These are phyloP conservation scores for Dryas drummondii DNA, from an alignment of 306 rosid species.

Conservation along the genomic window DNA sequence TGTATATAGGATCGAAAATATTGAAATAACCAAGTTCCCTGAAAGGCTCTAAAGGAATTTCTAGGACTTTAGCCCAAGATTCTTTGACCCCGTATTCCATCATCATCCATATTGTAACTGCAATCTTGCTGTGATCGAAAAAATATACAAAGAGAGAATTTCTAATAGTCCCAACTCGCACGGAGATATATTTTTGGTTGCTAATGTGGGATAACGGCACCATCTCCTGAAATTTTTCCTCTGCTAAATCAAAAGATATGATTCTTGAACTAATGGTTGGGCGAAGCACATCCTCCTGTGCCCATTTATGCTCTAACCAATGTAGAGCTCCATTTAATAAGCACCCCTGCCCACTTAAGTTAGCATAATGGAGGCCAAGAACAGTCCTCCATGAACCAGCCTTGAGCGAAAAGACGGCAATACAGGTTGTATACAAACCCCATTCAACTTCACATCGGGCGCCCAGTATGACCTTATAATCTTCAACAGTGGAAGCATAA, in stretches of 20 bases:
- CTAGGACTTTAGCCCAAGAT: constrained; percentile 5
- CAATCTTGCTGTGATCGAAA: background rate
- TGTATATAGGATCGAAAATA: background rate
- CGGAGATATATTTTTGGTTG: background rate
- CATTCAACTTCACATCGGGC: too few species aligned
- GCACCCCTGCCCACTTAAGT: background rate
- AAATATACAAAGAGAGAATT: background rate
- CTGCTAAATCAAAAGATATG: background rate
- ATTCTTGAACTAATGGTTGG: background rate
- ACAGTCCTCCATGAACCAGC: background rate
- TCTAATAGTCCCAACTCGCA: background rate
- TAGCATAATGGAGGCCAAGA: background rate
- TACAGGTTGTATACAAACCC: too few species aligned
- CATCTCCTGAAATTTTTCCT: constrained; percentile 1
- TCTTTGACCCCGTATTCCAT: constrained; percentile 1
- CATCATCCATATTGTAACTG: background rate
- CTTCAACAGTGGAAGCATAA: background rate
- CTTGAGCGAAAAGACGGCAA: background rate
- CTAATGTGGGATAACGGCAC: background rate
- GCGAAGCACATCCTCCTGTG: background rate
- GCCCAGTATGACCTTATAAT: constrained; percentile 9
- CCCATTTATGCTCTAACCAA: background rate
- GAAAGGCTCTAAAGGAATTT: background rate
- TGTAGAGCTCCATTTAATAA: background rate
- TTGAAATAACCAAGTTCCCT: background rate